A percentile compares a stretch with the other conserved stretches of the same genome.
These are phyloP conservation scores for Penicillium fimorum DNA, from an alignment of 495 filamentous ascomycete genomes.

Conservation along the genomic window DNA sequence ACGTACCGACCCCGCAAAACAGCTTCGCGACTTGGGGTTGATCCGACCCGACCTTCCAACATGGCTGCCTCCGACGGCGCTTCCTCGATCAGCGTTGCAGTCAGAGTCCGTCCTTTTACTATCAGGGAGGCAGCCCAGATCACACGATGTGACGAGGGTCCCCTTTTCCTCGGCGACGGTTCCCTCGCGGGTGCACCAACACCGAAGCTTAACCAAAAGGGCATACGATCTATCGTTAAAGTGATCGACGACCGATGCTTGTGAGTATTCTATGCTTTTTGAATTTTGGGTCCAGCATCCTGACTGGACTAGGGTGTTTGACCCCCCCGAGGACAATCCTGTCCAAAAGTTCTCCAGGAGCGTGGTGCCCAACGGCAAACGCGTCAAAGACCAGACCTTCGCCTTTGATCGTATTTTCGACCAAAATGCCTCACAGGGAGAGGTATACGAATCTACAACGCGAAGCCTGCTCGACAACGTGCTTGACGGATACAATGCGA, in stretches of 20 bases:
- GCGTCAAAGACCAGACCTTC: constrained; percentile 97
- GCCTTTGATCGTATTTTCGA: constrained; percentile 97
- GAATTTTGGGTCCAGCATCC: neutral
- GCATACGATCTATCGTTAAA: constrained; percentile 88
- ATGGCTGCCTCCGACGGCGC: constrained; percentile 60
- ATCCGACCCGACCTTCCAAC: constrained; percentile 22
- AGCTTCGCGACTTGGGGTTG: constrained; percentile 16
- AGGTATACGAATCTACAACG: constrained; percentile 95
- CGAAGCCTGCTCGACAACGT: constrained; percentile 88
- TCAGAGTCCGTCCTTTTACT: constrained; percentile 92
- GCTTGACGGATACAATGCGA: constrained; percentile 97
- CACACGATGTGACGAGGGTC: constrained; percentile 77
- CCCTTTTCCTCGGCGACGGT: constrained; percentile 91
- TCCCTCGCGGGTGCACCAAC: constrained; percentile 78
- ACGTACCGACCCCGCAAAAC: constrained; percentile 23
- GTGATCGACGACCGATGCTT: constrained; percentile 94
- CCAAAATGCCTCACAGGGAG: constrained; percentile 87
- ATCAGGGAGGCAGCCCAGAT: constrained; percentile 65
- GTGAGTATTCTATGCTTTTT: constrained; percentile 54
- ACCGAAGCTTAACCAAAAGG: constrained; percentile 82
- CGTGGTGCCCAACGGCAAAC: constrained; percentile 80
- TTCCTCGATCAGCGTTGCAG: constrained; percentile 67
- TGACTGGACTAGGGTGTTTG: constrained; percentile 71
- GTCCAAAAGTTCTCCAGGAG: constrained; percentile 86
- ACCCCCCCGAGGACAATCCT: constrained; percentile 94